phyloP scores from a whole-genome alignment of 352 stramenopile species.

The Ophiocytium majus region DNA sequence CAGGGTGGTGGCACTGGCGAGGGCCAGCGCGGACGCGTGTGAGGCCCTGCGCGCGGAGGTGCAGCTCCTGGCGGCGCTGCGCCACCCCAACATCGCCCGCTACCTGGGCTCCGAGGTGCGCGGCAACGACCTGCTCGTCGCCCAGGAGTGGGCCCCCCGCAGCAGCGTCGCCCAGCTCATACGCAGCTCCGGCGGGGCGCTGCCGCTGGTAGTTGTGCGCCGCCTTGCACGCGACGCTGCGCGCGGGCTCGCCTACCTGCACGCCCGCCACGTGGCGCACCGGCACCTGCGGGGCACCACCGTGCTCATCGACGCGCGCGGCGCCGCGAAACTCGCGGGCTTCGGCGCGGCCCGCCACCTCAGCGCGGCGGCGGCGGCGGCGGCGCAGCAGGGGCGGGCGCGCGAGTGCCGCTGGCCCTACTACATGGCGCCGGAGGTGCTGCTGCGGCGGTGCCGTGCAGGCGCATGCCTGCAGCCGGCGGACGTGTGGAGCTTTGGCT shows the following conservation, averaged over 20 bases:
- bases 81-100: too few species aligned
- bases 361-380: background rate
- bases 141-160: too few species aligned
- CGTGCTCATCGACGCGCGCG: conserved; percentile 76
- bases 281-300: conserved; percentile 88
- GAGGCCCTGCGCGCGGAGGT: too few species aligned
- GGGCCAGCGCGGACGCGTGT: too few species aligned
- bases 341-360: conserved; percentile 34
- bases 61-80: too few species aligned
- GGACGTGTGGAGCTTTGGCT: conserved; percentile 65
- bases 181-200: too few species aligned
- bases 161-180: too few species aligned
- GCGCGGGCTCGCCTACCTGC: conserved; percentile 78
- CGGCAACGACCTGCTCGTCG: too few species aligned
- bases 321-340: conserved; percentile 46
- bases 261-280: conserved; percentile 68
- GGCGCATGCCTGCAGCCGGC: conserved; percentile 59
- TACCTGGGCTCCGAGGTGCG: too few species aligned
- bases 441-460: conserved; percentile 57
- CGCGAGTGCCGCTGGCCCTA: conserved; percentile 57
- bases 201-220: too few species aligned
- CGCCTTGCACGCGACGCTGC: conserved; percentile 83
- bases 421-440: conserved; percentile 85
- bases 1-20: too few species aligned
- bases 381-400: background rate